Evolutionary conservation across 2,329 filamentous ascomycete genomes (phyloP).

Genomic region (Diaporthe batatas): DNA sequence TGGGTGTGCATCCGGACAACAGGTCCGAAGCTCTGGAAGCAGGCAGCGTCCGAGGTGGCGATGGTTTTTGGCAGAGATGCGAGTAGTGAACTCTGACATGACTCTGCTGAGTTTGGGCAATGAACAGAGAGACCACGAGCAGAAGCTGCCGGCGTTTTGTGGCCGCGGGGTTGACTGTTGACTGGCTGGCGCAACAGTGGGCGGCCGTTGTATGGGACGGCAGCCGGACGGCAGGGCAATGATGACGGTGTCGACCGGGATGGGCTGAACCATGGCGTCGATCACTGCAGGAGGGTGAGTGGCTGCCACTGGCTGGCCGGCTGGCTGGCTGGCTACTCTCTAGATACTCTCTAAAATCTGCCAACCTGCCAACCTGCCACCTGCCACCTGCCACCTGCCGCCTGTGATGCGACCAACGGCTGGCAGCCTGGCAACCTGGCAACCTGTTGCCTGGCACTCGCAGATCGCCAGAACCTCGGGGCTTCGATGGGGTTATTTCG

Average conservation of each 20-base stretch:
- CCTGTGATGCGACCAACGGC: no score
- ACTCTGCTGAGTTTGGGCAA: slow-evolving; percentile 15
- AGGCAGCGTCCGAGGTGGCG: slow-evolving; percentile 15
- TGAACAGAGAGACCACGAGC: background rate
- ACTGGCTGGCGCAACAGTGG: background rate
- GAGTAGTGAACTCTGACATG: slow-evolving; percentile 28
- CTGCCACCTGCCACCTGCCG: no score
- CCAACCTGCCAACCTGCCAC: no score
- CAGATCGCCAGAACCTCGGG: slow-evolving; percentile 25
- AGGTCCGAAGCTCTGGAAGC: background rate
- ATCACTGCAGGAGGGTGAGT: slow-evolving; percentile 14
- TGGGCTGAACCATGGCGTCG: slow-evolving; percentile 27
- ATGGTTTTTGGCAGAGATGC: background rate
- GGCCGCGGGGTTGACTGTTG: background rate
- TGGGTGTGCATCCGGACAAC: background rate
- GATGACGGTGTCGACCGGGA: slow-evolving; percentile 31
- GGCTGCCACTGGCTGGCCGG: background rate
- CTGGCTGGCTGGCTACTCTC: no score
- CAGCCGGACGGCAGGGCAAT: slow-evolving; percentile 13
- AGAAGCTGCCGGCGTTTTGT: background rate
- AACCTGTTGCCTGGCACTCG: slow-evolving; percentile 11
- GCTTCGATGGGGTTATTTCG: slow-evolving; percentile 22
- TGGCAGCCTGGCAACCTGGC: background rate
- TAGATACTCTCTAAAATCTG: no score
- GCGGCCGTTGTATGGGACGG: slow-evolving; percentile 4